Evolutionary conservation across 345 rosid species (phyloP).

Genomic region (Eucalyptus microcorys): DNA sequence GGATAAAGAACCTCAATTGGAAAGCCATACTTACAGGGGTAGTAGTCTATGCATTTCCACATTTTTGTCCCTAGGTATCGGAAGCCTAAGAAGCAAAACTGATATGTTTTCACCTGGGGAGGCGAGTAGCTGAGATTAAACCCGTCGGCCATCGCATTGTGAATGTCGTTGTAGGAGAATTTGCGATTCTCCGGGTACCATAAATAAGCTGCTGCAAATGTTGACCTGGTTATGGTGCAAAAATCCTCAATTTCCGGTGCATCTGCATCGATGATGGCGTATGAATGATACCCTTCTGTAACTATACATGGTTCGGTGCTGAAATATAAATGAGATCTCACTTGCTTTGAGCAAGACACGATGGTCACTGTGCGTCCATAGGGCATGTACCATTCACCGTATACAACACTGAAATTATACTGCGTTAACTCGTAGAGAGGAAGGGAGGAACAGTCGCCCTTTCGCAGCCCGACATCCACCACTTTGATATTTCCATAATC

Average conservation of each 20-base stretch:
- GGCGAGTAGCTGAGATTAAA: accelerated
- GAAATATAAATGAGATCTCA: not conserved
- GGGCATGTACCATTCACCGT: accelerated
- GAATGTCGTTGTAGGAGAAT: not conserved
- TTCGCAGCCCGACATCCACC: not conserved
- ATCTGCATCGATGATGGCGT: accelerated
- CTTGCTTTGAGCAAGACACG: not conserved
- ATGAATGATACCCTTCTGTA: not conserved
- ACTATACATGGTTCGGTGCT: not conserved
- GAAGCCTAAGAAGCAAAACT: not conserved
- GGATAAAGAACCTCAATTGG: not conserved
- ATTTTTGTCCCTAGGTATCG: not conserved
- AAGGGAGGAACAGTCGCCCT: not conserved
- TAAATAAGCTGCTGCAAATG: accelerated
- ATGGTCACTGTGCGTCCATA: accelerated
- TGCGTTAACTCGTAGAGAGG: accelerated
- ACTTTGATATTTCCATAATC: accelerated
- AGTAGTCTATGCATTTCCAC: accelerated
- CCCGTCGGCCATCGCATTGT: not conserved
- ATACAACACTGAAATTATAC: accelerated
- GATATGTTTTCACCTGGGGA: accelerated
- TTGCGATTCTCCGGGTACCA: not conserved
- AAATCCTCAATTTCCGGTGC: not conserved
- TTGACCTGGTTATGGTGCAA: not conserved
- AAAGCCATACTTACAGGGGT: not conserved